Conservation (phyloP, 2,329 filamentous ascomycete genomes). For the Hypoxylon sp. region DNA sequence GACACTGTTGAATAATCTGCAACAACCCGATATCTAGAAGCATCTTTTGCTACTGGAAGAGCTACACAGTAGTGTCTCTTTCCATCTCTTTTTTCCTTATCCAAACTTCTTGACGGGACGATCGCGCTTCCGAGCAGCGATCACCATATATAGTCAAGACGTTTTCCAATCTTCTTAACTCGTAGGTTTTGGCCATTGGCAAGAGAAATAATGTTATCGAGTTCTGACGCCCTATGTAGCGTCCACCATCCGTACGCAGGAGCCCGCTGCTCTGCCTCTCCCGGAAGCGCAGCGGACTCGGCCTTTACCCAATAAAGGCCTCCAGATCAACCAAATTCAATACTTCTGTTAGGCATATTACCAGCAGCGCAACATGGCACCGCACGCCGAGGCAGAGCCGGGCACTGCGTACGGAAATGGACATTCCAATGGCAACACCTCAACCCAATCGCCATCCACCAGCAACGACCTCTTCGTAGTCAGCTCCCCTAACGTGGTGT, state of each 20-base stretch:
- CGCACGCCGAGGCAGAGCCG: constrained; percentile 80
- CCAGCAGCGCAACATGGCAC: constrained; percentile 78
- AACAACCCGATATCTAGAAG: constrained; percentile 1
- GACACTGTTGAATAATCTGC: constrained; percentile 16
- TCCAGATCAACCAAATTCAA: constrained; percentile 48
- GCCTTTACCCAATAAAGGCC: constrained; percentile 69
- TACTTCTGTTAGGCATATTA: constrained; percentile 40
- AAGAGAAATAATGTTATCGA: constrained; percentile 4
- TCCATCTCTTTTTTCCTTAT: neutral
- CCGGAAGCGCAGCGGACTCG: constrained; percentile 84
- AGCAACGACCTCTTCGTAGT: constrained; percentile 83
- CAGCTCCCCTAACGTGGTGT: constrained; percentile 91
- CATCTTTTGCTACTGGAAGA: constrained; percentile 7
- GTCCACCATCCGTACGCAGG: constrained; percentile 96
- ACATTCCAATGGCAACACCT: constrained; percentile 56
- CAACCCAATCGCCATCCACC: constrained; percentile 53
- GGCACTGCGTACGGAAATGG: constrained; percentile 75
- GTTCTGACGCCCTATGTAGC: constrained; percentile 63
- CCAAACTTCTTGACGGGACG: constrained; percentile 51
- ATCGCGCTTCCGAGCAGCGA: constrained; percentile 73
- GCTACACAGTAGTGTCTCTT: constrained; percentile 20
- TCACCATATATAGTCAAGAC: constrained; percentile 83
- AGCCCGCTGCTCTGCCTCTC: constrained; percentile 92
- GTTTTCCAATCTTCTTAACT: constrained; percentile 99
- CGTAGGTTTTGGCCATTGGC: constrained; percentile 71